phyloP scores from a whole-genome alignment of 176 grass and related monocot species.

The Musa itinerans region DNA sequence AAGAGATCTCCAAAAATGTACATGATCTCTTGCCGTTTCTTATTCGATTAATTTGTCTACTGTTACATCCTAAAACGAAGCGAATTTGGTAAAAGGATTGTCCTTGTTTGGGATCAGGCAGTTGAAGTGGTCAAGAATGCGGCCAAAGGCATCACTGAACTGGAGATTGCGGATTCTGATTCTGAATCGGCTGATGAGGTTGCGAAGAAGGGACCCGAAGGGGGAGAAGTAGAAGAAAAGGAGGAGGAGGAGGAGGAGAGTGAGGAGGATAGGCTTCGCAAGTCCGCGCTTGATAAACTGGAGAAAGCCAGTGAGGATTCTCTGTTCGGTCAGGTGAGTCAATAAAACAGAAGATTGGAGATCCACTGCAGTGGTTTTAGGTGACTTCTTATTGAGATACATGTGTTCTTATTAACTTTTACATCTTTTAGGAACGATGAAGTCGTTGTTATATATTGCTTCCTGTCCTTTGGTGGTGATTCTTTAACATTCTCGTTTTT shows the following conservation, averaged over 20 bases:
- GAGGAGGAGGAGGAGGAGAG: constrained; percentile 5
- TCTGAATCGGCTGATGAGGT: not conserved
- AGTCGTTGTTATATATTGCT: too few relatives aligned
- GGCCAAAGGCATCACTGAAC: constrained; percentile 36
- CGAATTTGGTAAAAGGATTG: not conserved
- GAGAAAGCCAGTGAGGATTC: constrained; percentile 85
- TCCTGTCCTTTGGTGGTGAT: not conserved
- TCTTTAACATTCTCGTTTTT: not conserved
- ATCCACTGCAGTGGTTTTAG: not conserved
- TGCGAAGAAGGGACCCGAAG: constrained; percentile 18
- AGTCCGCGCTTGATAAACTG: constrained; percentile 56
- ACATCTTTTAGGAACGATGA: too few relatives aligned
- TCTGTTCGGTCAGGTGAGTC: constrained; percentile 65
- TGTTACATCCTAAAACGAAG: not conserved
- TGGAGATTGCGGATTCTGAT: constrained; percentile 28
- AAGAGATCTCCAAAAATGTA: constrained; percentile 85
- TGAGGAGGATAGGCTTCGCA: constrained; percentile 31
- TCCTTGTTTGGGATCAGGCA: constrained; percentile 33
- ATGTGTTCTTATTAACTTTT: not conserved
- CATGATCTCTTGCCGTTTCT: not conserved
- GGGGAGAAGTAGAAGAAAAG: constrained; percentile 2
- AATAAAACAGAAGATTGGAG: not conserved
- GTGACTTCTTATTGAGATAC: constrained; percentile 1
- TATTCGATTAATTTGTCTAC: not conserved
- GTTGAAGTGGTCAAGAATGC: constrained; percentile 87